Evolutionary conservation across 2,329 filamentous ascomycete genomes (phyloP), one percentile per base, ranked within the genome.

Genomic region (Bertia moriformis): DNA sequence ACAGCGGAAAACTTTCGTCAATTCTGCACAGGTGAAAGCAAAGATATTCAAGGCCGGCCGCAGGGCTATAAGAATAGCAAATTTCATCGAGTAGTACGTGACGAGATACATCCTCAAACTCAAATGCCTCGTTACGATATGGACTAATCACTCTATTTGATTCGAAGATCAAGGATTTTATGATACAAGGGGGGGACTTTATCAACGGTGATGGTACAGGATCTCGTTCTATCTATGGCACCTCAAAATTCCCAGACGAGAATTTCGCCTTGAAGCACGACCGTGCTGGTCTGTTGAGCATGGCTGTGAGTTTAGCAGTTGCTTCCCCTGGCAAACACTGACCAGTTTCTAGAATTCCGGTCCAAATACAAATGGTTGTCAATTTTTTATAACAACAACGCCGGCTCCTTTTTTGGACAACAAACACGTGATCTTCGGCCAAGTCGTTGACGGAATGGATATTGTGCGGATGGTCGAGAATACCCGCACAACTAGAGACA

Each of bases 131-230:
- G n/a, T n/a, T n/a, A n/a, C n/a, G n/a, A n/a, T n/a, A n/a, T n/a
- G n/a, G n/a, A n/a, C n/a, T n/a, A n/a, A n/a, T n/a, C n/a, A n/a
- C n/a, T n/a, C n/a, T n/a, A n/a, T n/a, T n/a, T n/a, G n/a, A 10
- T 29, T 29, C n/a, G 10, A 29, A 35, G 32, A 35, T 35, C 32
- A 35, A 35, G 17, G 32, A 35, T 17, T 35, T 35, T 35, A 35
- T 35, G 32, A 35, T 35, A 10, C 32, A 35, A 35, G 32, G 32
- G 17, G 32, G 32, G 7, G 32, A 35, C 17, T 35, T 35, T 17
- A 18, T 35, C 32, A 35, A 35, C 17, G 32, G 32, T 7, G 32
- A 35, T 35, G 32, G 32, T 10, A 35, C 10, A 10, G 32, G 32
- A 7, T 35, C 32, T 18, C 17, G 32, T 35, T 10, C 32, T 14